Base-by-base conservation (phyloP, 129 eudicot species). In the Apium graveolens region DNA sequence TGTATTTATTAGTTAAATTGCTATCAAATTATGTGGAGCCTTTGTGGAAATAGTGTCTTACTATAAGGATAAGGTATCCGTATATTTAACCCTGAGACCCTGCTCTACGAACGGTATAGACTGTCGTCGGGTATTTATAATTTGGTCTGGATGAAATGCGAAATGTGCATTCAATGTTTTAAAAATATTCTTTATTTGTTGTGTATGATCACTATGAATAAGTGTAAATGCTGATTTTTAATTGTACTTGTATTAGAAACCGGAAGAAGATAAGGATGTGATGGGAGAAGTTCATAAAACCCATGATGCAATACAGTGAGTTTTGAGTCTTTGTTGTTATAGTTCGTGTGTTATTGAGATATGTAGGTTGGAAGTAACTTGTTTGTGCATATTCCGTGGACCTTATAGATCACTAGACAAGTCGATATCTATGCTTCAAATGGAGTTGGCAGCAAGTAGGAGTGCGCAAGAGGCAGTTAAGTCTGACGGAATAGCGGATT, bases 301-400 rank as follows among this genome's bases (percentile, higher is more conserved):
- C 78, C 98, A 93, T 80, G 88, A 91, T 80, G 96, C 97, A 46
- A 93, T 93, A 73, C 87, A 88, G 98, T 93, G 87, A 89, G 97
- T 83, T 46, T 49, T 42, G 5, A 11, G 14, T 63, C 75, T 39
- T 37, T 11, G 34, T 24, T 24, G 21, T 76, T 14, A 14, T 29
- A 14, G 21, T 20, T 43, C 26, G 4, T 55, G 10, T 66, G 21
- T 62, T 73, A 31, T 31, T 27, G 79, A 71, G 69, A 20, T 69
- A 13, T 77, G 49, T 41, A 32, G 68, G 44, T 42, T 21, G 69
- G 46, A 55, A 26, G 83, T 37, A 72, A 24, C 39, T 76, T 76
- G 77, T 63, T 37, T 62, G 77, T 48, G 79, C 45, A 57, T 76
- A n/a, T 73, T 24, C 51, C 39, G 73, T 84, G 84, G 82, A 76